These are phyloP conservation scores for Ogataea nitratoaversa DNA, from an alignment of 805 yeast genomes.

Conservation along the genomic window DNA sequence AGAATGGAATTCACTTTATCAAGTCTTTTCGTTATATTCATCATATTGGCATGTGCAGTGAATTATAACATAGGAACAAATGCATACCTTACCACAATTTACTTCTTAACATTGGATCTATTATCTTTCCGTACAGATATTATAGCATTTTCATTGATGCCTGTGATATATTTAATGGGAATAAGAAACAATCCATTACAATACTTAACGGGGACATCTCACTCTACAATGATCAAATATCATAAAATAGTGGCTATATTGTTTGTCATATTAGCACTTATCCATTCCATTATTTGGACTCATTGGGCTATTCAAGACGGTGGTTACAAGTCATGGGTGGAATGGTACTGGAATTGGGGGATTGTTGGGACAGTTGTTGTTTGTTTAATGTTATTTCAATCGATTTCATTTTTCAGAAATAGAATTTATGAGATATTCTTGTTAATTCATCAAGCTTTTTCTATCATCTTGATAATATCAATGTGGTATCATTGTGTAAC, in stretches of 20 bases:
- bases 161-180: slow-evolving; percentile 59
- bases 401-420: slow-evolving; percentile 29
- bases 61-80: slow-evolving; percentile 37
- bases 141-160: slow-evolving; percentile 49
- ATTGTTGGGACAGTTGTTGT: slow-evolving; percentile 16
- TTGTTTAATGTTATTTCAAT: slow-evolving; percentile 14
- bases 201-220: slow-evolving; percentile 57
- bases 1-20: slow-evolving; percentile 26
- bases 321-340: slow-evolving; percentile 37
- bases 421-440: slow-evolving; percentile 39
- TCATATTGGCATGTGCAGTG: slow-evolving; percentile 31
- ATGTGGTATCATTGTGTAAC: slow-evolving; percentile 38
- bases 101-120: slow-evolving; percentile 27
- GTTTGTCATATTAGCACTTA: slow-evolving; percentile 42
- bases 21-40: slow-evolving; percentile 26
- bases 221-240: slow-evolving; percentile 53
- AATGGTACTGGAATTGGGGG: slow-evolving; percentile 45
- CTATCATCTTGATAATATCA: slow-evolving; percentile 35
- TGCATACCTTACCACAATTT: slow-evolving; percentile 31
- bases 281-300: slow-evolving; percentile 60
- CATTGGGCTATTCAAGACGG: slow-evolving; percentile 38
- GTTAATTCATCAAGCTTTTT: slow-evolving; percentile 35
- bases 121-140: slow-evolving; percentile 55
- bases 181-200: slow-evolving; percentile 70
- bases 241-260: slow-evolving; percentile 67